Conservation (phyloP, 2,329 filamentous ascomycete genomes). For the Talaromyces sp. region DNA sequence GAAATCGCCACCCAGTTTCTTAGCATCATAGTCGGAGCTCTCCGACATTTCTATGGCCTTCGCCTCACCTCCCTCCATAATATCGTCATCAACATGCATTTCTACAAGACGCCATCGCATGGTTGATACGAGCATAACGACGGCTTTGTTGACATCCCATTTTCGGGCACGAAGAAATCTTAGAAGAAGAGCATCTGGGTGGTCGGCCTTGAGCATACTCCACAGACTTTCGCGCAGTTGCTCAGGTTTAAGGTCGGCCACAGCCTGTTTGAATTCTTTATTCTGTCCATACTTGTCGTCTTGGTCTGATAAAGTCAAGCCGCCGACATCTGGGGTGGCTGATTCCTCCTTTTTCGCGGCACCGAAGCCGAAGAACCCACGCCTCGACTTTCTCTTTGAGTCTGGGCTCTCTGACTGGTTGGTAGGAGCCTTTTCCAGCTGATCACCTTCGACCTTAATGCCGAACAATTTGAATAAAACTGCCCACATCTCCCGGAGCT, state of each 20-base stretch:
- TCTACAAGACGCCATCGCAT: conserved; percentile 85
- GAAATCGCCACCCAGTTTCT: conserved; percentile 73
- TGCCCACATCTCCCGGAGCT: conserved; percentile 83
- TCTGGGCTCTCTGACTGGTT: conserved; percentile 22
- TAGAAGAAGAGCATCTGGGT: conserved; percentile 80
- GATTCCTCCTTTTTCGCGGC: conserved; percentile 52
- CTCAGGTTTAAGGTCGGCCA: conserved; percentile 73
- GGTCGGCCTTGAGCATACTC: conserved; percentile 92
- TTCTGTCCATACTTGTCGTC: conserved; percentile 93
- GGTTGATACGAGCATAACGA: conserved; percentile 91
- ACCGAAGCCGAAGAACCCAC: conserved; percentile 64
- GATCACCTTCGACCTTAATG: conserved; percentile 41
- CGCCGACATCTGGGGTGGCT: conserved; percentile 25
- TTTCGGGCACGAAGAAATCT: conserved; percentile 86
- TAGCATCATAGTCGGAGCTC: conserved; percentile 57
- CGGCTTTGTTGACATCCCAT: conserved; percentile 90
- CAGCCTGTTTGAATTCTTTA: conserved; percentile 77
- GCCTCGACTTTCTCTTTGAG: conserved; percentile 69
- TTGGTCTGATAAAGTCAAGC: conserved; percentile 45
- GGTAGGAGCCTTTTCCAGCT: conserved; percentile 17
- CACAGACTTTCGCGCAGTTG: conserved; percentile 78
- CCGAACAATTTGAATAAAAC: conserved; percentile 73
- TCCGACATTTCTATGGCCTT: conserved; percentile 60
- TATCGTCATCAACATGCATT: conserved; percentile 83
- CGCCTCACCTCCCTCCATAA: conserved; percentile 74